Evolutionary conservation across 257 asterid species (phyloP).

Genomic region (Mentha longifolia): DNA sequence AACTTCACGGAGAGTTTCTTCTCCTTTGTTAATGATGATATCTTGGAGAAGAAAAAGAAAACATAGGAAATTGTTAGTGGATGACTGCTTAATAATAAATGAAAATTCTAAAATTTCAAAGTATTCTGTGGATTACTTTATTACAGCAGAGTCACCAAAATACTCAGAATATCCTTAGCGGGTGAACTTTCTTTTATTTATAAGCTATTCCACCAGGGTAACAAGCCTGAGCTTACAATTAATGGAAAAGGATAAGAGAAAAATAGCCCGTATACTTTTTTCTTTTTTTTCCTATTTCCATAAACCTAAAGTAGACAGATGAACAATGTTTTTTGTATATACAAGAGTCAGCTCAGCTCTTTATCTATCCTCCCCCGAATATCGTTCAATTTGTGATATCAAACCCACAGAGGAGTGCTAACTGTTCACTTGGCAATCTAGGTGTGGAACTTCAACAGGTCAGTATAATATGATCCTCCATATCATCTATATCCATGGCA

Average conservation of each 20-base stretch:
- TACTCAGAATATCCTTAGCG: neutral
- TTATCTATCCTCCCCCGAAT: neutral
- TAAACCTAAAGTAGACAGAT: neutral
- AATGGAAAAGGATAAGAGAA: neutral
- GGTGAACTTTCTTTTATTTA: neutral
- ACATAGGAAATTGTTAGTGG: neutral
- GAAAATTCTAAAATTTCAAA: conserved; percentile 7
- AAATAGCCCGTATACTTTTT: neutral
- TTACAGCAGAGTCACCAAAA: conserved; percentile 3
- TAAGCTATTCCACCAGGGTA: neutral
- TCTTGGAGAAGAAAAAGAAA: conserved; percentile 34
- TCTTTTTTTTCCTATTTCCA: neutral
- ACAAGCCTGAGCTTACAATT: neutral
- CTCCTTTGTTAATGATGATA: conserved; percentile 52
- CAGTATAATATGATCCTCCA: neutral
- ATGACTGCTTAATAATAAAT: neutral
- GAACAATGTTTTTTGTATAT: neutral
- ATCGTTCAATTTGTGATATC: neutral
- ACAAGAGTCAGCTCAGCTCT: neutral
- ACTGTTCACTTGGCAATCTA: conserved; percentile 2
- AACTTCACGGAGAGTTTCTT: conserved; percentile 40
- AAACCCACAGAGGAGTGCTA: neutral
- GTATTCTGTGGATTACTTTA: neutral
- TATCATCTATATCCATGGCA: conserved; percentile 7
- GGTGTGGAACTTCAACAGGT: conserved; percentile 9